These are phyloP conservation scores for Ramularia endophylla DNA, from an alignment of 2,329 filamentous ascomycete species.

Conservation along the genomic window DNA sequence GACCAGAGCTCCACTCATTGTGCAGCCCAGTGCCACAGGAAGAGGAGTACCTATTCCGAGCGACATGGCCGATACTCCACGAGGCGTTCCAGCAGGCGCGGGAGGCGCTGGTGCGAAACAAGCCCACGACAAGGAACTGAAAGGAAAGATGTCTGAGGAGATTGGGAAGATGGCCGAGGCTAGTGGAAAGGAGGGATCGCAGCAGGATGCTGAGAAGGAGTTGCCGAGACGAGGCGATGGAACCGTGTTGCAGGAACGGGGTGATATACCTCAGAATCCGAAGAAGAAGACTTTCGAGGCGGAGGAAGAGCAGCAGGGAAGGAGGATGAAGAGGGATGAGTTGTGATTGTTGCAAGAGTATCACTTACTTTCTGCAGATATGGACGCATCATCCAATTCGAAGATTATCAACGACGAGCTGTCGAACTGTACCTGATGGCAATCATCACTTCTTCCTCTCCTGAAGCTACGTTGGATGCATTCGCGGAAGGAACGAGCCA, in stretches of 20 bases:
- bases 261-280: conserved; percentile 43
- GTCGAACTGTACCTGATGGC: too few species aligned
- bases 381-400: too few species aligned
- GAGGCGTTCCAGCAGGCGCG: conserved; percentile 44
- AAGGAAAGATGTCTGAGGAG: conserved; percentile 32
- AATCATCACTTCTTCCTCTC: too few species aligned
- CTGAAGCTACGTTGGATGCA: too few species aligned
- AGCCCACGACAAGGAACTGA: conserved; percentile 22
- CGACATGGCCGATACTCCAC: conserved; percentile 22
- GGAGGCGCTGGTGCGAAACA: conserved; percentile 41
- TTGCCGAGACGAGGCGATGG: conserved; percentile 38
- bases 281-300: conserved; percentile 60
- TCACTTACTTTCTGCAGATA: too few species aligned
- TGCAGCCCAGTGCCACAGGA: conserved; percentile 41
- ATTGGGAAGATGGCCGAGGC: conserved; percentile 41
- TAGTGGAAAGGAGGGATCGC: conserved; percentile 19
- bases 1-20: conserved; percentile 34
- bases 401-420: too few species aligned
- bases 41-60: conserved; percentile 29
- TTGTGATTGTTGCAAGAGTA: too few species aligned
- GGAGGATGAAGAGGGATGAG: conserved; percentile 28
- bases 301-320: conserved; percentile 29
- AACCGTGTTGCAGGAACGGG: conserved; percentile 36
- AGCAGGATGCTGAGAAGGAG: conserved; percentile 18
- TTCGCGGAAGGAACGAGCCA: too few species aligned